These are phyloP conservation scores for Tuber brumale DNA, from an alignment of 495 filamentous ascomycete species.

Conservation along the genomic window DNA sequence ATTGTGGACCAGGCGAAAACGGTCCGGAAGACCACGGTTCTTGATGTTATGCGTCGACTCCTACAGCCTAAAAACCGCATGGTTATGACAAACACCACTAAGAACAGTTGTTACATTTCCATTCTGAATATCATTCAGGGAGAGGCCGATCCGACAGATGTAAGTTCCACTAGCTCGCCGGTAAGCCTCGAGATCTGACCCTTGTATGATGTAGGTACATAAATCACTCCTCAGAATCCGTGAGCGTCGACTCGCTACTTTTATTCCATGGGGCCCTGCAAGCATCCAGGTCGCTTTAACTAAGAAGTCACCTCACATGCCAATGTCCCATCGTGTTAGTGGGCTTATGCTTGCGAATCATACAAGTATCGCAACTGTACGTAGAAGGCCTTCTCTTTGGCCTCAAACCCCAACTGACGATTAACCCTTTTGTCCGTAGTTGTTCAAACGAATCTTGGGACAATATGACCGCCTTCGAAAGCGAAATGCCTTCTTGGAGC, in stretches of 20 bases:
- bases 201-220: slow-evolving; percentile 53
- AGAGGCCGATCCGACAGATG: slow-evolving; percentile 93
- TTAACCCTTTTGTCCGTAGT: slow-evolving; percentile 38
- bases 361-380: slow-evolving; percentile 84
- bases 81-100: slow-evolving; percentile 91
- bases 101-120: slow-evolving; percentile 96
- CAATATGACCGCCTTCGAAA: slow-evolving; percentile 91
- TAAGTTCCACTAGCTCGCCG: slow-evolving; percentile 39
- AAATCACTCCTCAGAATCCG: slow-evolving; percentile 95
- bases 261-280: slow-evolving; percentile 98
- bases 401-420: slow-evolving; percentile 18
- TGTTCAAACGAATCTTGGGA: slow-evolving; percentile 85
- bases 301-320: slow-evolving; percentile 90
- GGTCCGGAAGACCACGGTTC: slow-evolving; percentile 91
- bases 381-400: slow-evolving; percentile 24
- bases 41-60: slow-evolving; percentile 93
- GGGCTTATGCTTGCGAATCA: slow-evolving; percentile 98
- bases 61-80: slow-evolving; percentile 98
- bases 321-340: slow-evolving; percentile 84
- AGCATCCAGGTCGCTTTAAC: slow-evolving; percentile 96
- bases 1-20: slow-evolving; percentile 94
- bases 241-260: slow-evolving; percentile 86
- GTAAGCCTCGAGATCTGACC: neutral
- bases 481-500: slow-evolving; percentile 92
- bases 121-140: slow-evolving; percentile 98